A percentile compares a stretch with the other conserved stretches of the same genome.
Conservation (phyloP, 306 rosid species). For the Ammopiptanthus mongolicus region DNA sequence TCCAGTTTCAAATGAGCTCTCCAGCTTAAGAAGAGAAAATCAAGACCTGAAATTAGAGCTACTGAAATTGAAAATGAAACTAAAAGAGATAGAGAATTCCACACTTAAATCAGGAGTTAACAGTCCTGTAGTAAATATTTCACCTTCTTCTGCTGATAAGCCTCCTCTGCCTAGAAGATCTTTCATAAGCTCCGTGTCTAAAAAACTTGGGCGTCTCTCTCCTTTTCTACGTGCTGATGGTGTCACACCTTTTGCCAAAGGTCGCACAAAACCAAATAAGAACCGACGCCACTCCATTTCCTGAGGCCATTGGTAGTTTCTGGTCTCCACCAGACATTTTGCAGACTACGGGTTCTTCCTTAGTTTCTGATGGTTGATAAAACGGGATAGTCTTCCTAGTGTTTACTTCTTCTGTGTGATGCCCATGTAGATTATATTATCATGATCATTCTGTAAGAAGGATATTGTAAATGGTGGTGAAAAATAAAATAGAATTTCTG, state of each 20-base stretch:
- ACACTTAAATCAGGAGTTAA: constrained; percentile 25
- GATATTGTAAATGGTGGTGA: constrained; percentile 26
- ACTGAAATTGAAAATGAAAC: constrained; percentile 65
- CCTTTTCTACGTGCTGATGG: constrained; percentile 77
- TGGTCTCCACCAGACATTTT: neutral
- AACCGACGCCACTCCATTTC: constrained; percentile 88
- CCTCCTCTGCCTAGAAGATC: constrained; percentile 79
- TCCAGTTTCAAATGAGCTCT: constrained; percentile 55
- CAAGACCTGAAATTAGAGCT: constrained; percentile 68
- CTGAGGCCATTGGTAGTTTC: constrained; percentile 30
- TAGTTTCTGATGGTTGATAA: constrained; percentile 17
- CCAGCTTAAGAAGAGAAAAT: constrained; percentile 60
- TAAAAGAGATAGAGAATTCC: constrained; percentile 61
- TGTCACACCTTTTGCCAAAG: constrained; percentile 37
- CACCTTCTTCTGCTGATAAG: constrained; percentile 51
- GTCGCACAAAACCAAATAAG: constrained; percentile 50
- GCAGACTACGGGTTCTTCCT: constrained; percentile 18
- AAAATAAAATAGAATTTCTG: constrained; percentile 20
- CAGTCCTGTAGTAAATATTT: constrained; percentile 43
- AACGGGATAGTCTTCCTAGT: constrained; percentile 8
- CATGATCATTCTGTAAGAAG: constrained; percentile 23
- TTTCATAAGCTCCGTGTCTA: constrained; percentile 62
- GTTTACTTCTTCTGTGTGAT: constrained; percentile 23
- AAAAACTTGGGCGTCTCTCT: constrained; percentile 62
- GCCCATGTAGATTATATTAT: constrained; percentile 33